phyloP scores from a whole-genome alignment of 1,284 basidiomycete species.

The Ustilago hordei region DNA sequence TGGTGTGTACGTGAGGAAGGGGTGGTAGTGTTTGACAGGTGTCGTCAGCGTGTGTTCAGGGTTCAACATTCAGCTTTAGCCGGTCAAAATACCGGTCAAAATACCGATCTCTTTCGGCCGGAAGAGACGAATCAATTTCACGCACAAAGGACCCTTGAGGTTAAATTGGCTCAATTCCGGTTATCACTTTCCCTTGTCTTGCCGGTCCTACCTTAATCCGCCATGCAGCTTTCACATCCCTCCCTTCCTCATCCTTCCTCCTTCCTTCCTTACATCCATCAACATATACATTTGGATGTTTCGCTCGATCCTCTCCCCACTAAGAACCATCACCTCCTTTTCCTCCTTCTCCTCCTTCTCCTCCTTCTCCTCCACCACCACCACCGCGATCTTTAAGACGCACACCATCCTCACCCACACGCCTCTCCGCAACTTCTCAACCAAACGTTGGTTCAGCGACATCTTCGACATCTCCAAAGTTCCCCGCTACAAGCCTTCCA shows the following conservation, averaged over 20 bases:
- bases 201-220: neutral
- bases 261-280: neutral
- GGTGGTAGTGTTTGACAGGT: no score
- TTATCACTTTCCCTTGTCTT: neutral
- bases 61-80: no score
- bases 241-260: neutral
- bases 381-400: neutral
- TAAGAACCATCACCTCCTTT: constrained; percentile 7
- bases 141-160: neutral
- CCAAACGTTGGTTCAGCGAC: neutral
- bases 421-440: neutral
- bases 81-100: no score
- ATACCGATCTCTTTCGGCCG: no score
- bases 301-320: constrained; percentile 3
- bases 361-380: neutral
- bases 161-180: neutral
- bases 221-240: neutral
- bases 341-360: neutral
- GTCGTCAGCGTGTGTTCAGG: no score
- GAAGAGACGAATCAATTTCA: neutral
- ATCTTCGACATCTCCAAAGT: constrained; percentile 22
- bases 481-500: constrained; percentile 18
- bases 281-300: constrained; percentile 5
- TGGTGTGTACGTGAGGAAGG: no score
- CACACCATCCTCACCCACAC: neutral